phyloP scores from a whole-genome alignment of 176 grass and related monocot genomes.

The Oryza australiensis region DNA sequence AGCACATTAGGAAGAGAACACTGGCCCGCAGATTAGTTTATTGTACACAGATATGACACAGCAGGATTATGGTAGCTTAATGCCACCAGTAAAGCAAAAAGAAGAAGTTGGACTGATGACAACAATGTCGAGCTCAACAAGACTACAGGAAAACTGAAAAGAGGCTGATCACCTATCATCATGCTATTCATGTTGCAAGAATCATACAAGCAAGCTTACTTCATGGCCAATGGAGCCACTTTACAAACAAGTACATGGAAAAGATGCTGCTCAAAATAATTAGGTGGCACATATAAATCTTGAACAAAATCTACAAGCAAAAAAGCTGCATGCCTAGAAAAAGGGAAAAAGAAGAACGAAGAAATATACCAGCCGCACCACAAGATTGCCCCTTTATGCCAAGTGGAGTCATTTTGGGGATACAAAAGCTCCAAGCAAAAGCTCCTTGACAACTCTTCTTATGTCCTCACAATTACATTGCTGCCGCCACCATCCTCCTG shows the following conservation, averaged over 20 bases:
- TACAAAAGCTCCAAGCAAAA: conserved; percentile 51
- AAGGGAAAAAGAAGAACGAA: conserved; percentile 63
- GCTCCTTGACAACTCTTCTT: conserved; percentile 43
- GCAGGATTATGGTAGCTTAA: neutral
- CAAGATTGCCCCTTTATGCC: conserved; percentile 47
- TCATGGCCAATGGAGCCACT: conserved; percentile 52
- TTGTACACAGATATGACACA: conserved; percentile 16
- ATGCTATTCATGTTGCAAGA: conserved; percentile 55
- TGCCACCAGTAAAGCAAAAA: conserved; percentile 31
- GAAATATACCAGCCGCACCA: conserved; percentile 57
- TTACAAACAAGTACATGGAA: conserved; percentile 53
- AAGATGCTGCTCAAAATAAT: conserved; percentile 48
- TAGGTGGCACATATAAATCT: conserved; percentile 50
- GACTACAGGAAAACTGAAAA: conserved; percentile 25
- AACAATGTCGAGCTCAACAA: conserved; percentile 15
- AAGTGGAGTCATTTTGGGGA: conserved; percentile 34
- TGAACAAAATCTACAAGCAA: conserved; percentile 66
- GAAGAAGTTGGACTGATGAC: neutral
- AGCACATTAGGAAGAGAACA: conserved; percentile 4
- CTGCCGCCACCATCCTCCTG: conserved; percentile 16
- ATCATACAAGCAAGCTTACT: conserved; percentile 53
- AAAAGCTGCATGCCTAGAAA: conserved; percentile 46
- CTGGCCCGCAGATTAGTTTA: neutral
- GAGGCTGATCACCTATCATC: conserved; percentile 44
- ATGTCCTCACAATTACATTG: conserved; percentile 43